Evolutionary conservation across 2,329 filamentous ascomycete species (phyloP).

Genomic region (Fusarium virguliforme): DNA sequence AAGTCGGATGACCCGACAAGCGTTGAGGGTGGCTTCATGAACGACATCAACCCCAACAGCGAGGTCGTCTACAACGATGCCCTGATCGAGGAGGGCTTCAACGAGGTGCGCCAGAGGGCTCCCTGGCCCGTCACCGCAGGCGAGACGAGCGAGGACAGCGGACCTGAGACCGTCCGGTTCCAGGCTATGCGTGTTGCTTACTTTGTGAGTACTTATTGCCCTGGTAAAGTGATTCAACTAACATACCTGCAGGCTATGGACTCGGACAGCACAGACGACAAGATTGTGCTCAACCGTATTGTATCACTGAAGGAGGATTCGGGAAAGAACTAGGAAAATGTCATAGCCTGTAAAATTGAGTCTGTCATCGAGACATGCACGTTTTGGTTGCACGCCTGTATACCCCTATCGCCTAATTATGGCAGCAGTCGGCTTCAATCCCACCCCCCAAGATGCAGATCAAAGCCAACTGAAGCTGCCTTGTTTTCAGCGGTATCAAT

Average conservation of each 20-base stretch:
- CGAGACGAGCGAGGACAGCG: constrained; percentile 75
- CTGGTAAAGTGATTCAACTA: constrained; percentile 19
- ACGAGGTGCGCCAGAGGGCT: constrained; percentile 80
- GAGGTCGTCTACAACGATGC: constrained; percentile 85
- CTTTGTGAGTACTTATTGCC: constrained; percentile 68
- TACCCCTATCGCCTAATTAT: neutral
- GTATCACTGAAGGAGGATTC: constrained; percentile 91
- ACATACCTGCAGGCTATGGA: constrained; percentile 74
- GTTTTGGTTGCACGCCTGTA: neutral
- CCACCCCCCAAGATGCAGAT: neutral
- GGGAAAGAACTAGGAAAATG: constrained; percentile 68
- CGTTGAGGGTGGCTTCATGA: constrained; percentile 84
- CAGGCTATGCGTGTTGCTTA: constrained; percentile 93
- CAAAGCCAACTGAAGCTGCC: neutral
- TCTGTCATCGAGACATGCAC: neutral
- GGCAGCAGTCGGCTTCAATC: neutral
- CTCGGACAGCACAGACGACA: constrained; percentile 83
- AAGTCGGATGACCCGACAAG: constrained; percentile 87
- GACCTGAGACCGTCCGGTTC: constrained; percentile 86
- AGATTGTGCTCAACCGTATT: constrained; percentile 90
- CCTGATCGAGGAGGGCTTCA: constrained; percentile 86
- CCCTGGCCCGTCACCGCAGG: constrained; percentile 88
- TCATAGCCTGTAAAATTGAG: constrained; percentile 13
- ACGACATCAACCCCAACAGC: constrained; percentile 87
- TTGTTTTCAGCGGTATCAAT: neutral